A percentile compares a stretch with the other conserved stretches of the same genome.
Conservation (phyloP, 768 basidiomycete species). For the Panellus pusillus region DNA sequence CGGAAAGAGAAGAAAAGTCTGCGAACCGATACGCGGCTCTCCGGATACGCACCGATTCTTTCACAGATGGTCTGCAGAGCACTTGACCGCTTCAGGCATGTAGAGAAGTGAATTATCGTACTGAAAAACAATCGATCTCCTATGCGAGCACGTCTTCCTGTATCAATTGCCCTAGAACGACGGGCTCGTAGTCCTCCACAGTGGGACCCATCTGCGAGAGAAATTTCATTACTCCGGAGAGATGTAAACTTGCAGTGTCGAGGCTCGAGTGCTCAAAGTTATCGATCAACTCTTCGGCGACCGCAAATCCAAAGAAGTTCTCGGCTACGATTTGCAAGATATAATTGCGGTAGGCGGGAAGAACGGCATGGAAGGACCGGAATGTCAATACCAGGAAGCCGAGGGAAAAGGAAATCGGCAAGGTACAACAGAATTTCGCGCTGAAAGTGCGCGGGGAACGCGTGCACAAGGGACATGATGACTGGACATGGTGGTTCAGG, state of each 20-base stretch:
- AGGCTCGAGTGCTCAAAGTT: background rate
- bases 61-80: constrained; percentile 7
- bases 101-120: background rate
- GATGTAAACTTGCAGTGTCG: background rate
- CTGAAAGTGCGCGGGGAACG: too few species aligned
- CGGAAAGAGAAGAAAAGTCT: constrained; percentile 2
- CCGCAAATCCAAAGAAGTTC: constrained; percentile 5
- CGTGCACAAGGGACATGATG: too few species aligned
- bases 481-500: too few species aligned
- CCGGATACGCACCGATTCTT: constrained; percentile 8
- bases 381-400: background rate
- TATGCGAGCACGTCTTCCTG: constrained; percentile 1
- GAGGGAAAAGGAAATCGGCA: constrained; percentile 1
- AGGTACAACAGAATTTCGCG: constrained; percentile 3
- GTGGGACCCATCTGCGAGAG: background rate
- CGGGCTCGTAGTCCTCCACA: constrained; percentile 1
- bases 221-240: constrained; percentile 7
- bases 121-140: constrained; percentile 8
- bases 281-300: constrained; percentile 3
- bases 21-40: constrained; percentile 11
- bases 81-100: constrained; percentile 1
- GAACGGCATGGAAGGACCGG: constrained; percentile 7
- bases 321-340: constrained; percentile 8
- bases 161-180: constrained; percentile 2
- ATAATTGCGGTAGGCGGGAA: constrained; percentile 1